These are phyloP conservation scores for Arthrobotrys entomopaga DNA, from an alignment of 2,329 filamentous ascomycete genomes.

Conservation along the genomic window DNA sequence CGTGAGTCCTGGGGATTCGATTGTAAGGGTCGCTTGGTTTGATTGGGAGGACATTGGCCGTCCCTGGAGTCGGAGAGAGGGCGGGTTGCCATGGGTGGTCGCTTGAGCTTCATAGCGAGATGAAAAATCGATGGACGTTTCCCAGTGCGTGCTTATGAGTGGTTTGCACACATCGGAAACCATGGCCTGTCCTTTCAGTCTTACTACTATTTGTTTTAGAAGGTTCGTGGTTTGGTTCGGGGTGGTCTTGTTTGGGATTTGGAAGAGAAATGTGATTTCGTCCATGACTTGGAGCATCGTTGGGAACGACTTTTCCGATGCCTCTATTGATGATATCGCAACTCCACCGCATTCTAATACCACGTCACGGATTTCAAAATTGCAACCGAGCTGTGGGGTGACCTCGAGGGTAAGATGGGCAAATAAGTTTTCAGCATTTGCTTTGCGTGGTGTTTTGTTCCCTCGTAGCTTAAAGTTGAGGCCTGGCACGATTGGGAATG, in stretches of 20 bases:
- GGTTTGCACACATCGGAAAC: constrained; percentile 70
- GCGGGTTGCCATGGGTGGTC: constrained; percentile 66
- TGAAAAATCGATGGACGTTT: constrained; percentile 74
- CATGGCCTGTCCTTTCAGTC: constrained; percentile 68
- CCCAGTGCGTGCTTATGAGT: constrained; percentile 73
- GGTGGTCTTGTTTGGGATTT: constrained; percentile 67
- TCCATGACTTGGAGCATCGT: constrained; percentile 63
- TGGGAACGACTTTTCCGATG: constrained; percentile 37
- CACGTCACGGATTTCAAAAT: constrained; percentile 59
- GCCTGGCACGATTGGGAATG: constrained; percentile 73
- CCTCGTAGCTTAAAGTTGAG: constrained; percentile 79
- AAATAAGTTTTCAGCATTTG: constrained; percentile 71
- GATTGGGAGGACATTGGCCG: constrained; percentile 62
- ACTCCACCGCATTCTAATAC: constrained; percentile 61
- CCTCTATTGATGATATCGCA: constrained; percentile 59
- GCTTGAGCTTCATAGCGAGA: constrained; percentile 66
- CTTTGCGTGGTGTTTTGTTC: constrained; percentile 69
- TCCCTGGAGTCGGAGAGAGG: constrained; percentile 68
- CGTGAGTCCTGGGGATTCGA: constrained; percentile 67
- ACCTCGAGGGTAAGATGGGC: constrained; percentile 79
- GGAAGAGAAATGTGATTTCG: constrained; percentile 78
- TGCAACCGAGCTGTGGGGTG: constrained; percentile 75
- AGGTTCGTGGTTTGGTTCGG: constrained; percentile 65
- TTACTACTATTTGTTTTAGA: constrained; percentile 61
- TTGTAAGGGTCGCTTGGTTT: constrained; percentile 65